These are phyloP conservation scores for Alnus glutinosa DNA, from an alignment of 306 rosid genomes.

Conservation along the genomic window DNA sequence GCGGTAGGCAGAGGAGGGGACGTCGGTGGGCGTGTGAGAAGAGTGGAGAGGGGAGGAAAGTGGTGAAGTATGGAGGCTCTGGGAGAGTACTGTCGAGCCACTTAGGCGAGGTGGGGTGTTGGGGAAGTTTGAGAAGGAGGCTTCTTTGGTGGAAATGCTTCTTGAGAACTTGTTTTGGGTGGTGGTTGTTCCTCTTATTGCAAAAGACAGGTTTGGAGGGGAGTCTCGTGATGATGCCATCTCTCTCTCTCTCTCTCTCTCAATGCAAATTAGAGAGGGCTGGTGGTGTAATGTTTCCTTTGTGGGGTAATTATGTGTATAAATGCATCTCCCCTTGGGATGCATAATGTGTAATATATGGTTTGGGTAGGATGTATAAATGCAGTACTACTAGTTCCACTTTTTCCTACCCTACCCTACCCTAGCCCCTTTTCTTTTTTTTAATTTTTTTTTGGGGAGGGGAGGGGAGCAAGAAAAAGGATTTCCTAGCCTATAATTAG, in stretches of 20 bases:
- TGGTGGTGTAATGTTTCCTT: neutral
- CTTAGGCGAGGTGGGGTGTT: conserved; percentile 59
- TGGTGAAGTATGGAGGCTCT: conserved; percentile 63
- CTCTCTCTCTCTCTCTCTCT: neutral
- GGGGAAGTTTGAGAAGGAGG: conserved; percentile 49
- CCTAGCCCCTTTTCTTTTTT: neutral
- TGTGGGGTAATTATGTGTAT: neutral
- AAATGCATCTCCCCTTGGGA: neutral
- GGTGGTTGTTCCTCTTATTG: conserved; percentile 34
- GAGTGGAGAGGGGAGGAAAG: conserved; percentile 55
- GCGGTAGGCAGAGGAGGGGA: conserved; percentile 50
- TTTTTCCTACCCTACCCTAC: neutral
- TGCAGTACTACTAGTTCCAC: neutral
- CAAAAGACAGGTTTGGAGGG: conserved; percentile 55
- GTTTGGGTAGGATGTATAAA: neutral
- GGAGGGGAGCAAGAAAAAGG: too few relatives aligned
- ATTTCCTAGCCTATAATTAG: too few relatives aligned
- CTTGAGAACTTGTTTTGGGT: conserved; percentile 40
- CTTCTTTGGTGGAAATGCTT: conserved; percentile 72
- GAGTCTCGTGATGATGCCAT: conserved; percentile 46
- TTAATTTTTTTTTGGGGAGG: too few relatives aligned
- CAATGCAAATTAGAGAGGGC: neutral
- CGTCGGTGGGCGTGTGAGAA: conserved; percentile 31
- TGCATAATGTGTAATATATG: neutral
- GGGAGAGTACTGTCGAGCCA: conserved; percentile 47